These are phyloP conservation scores for Veloporphyrellus conicus DNA, from an alignment of 1,284 basidiomycete genomes.

Conservation along the genomic window DNA sequence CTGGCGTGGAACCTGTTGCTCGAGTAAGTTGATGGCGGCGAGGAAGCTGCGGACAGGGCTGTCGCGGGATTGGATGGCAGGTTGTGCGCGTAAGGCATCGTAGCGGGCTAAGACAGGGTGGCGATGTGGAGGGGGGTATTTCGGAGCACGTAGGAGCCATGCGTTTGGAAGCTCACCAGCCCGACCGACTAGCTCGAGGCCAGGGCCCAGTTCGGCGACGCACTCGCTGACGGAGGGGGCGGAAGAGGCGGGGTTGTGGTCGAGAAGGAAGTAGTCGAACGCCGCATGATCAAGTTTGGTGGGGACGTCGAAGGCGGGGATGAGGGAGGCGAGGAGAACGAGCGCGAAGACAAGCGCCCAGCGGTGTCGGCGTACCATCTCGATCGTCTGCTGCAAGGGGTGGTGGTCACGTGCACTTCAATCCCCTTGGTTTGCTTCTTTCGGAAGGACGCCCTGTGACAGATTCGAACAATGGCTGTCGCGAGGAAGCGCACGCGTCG, in stretches of 20 bases:
- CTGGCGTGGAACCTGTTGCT: slow-evolving; percentile 57
- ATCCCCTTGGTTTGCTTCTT: no score
- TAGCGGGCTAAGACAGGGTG: slow-evolving; percentile 54
- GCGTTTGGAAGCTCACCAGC: slow-evolving; percentile 80
- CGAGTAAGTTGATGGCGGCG: slow-evolving; percentile 55
- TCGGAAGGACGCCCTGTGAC: slow-evolving; percentile 3
- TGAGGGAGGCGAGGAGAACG: slow-evolving; percentile 33
- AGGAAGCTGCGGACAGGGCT: slow-evolving; percentile 41
- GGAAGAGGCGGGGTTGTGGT: slow-evolving; percentile 54
- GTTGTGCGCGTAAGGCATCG: slow-evolving; percentile 42
- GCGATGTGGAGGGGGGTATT: slow-evolving; percentile 25
- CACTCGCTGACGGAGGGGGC: slow-evolving; percentile 56
- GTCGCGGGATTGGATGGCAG: slow-evolving; percentile 23
- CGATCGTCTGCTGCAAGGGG: background rate
- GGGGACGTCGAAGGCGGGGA: slow-evolving; percentile 33
- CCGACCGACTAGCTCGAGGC: slow-evolving; percentile 83
- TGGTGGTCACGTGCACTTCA: slow-evolving; percentile 24
- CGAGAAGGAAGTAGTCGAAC: slow-evolving; percentile 88
- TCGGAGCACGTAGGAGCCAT: slow-evolving; percentile 78
- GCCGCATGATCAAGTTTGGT: slow-evolving; percentile 65
- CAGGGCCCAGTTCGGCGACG: slow-evolving; percentile 63
- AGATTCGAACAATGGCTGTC: slow-evolving; percentile 17
- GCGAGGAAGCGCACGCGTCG: slow-evolving; percentile 28
- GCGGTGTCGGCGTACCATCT: slow-evolving; percentile 15
- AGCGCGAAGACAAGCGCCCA: slow-evolving; percentile 27